Base-by-base conservation (phyloP, 169 alveolate genomes). In the Plasmodium yoelii region DNA sequence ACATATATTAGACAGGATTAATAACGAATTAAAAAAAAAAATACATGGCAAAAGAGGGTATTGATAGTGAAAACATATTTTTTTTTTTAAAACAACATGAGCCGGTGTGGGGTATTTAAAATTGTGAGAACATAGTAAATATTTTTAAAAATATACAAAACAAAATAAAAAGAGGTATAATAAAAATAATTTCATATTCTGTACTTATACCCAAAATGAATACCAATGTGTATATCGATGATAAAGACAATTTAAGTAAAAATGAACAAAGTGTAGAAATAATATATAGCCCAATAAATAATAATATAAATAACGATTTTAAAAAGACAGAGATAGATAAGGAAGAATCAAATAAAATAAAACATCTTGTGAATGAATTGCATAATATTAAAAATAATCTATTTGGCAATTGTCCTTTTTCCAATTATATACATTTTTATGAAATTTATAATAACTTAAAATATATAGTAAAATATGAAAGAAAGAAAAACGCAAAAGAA, bases 361-460 rank as follows among this genome's bases (percentile, higher is more conserved):
- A 75, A 34, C 55, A 51, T 70, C 68, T 82, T 59, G 8, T 82
- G 13, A 82, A 72, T 59, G 84, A 82, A 34, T 28, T 82, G 49
- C 56, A 82, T 49, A 82, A 55, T 53, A 67, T 82, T 5, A 82
- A 82, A 82, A 67, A n/a, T 39, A 67, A 67, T 26, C 51, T 39
- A 39, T 82, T 82, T 71, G 71, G 59, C 53, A 22, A 82, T 26
- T 39, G 59, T 12, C 70, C 82, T n/a, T 82, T 82, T 71, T 65
- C 84, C n/a, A 82, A 56, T 56, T 68, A 82, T 68, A 69, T 82
- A 6, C 90, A 82, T 47, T 82, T 82, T 61, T 82, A 82, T 47
- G 90, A 82, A 82, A 67, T 82, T 67, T 69, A 82, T 46, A 82
- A 59, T 13, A 82, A 68, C 63, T n/a, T 82, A 60, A 82, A 82